These are phyloP conservation scores for Zasmidium cellare DNA, from an alignment of 2,329 filamentous ascomycete genomes.

Conservation along the genomic window DNA sequence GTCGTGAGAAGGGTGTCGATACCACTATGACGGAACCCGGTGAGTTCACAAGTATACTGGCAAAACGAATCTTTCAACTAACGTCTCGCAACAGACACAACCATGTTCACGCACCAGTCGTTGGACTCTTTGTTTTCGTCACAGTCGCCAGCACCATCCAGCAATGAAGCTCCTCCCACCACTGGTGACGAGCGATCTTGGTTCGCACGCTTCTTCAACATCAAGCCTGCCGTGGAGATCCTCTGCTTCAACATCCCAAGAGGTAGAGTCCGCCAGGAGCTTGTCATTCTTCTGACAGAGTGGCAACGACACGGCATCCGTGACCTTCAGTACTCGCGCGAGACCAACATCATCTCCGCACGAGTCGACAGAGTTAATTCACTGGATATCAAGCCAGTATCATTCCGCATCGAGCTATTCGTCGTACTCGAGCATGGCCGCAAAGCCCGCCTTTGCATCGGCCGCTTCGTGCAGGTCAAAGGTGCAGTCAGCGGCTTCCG, in stretches of 20 bases:
- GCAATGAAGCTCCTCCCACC: slow-evolving; percentile 51
- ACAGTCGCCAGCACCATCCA: slow-evolving; percentile 40
- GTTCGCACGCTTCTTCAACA: slow-evolving; percentile 83
- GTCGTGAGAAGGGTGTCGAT: slow-evolving; percentile 33
- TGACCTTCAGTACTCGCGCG: slow-evolving; percentile 76
- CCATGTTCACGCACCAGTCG: slow-evolving; percentile 26
- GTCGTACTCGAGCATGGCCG: slow-evolving; percentile 83
- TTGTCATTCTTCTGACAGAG: slow-evolving; percentile 71
- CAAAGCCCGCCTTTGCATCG: slow-evolving; percentile 73
- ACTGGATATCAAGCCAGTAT: slow-evolving; percentile 80
- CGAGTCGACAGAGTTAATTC: slow-evolving; percentile 75
- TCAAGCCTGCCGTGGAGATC: slow-evolving; percentile 76
- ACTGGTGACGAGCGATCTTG: slow-evolving; percentile 64
- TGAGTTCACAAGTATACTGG: slow-evolving; percentile 8
- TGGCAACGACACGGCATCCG: slow-evolving; percentile 77
- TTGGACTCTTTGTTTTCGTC: slow-evolving; percentile 33
- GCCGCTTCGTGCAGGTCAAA: slow-evolving; percentile 83
- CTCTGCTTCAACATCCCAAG: slow-evolving; percentile 75
- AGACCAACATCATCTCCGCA: slow-evolving; percentile 76
- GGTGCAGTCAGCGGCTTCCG: slow-evolving; percentile 91
- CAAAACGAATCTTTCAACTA: not conserved
- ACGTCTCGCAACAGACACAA: slow-evolving; percentile 18
- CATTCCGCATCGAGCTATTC: slow-evolving; percentile 84
- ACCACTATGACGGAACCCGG: slow-evolving; percentile 18
- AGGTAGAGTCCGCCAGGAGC: slow-evolving; percentile 72